phyloP scores from a whole-genome alignment of 2,329 filamentous ascomycete genomes.

The Simplicillium sp. region DNA sequence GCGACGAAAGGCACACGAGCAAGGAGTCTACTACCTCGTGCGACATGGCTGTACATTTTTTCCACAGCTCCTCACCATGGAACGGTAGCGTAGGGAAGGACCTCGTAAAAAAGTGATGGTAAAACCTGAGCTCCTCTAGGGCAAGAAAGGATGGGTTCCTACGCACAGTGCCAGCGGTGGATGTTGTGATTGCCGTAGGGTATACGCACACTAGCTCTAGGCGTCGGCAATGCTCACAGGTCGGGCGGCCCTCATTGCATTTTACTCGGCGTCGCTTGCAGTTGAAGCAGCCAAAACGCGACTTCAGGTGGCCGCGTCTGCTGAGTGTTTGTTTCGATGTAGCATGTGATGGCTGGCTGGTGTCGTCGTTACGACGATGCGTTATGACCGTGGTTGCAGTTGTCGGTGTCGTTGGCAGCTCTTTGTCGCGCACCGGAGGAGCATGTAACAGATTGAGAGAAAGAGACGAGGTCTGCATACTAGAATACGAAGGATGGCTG shows the following conservation, averaged over 20 bases:
- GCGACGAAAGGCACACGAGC: too few relatives aligned
- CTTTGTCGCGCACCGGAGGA: too few relatives aligned
- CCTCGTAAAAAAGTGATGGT: slow-evolving; percentile 37
- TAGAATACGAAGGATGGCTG: too few relatives aligned
- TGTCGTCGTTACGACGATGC: too few relatives aligned
- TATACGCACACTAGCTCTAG: slow-evolving; percentile 24
- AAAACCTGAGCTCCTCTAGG: slow-evolving; percentile 36
- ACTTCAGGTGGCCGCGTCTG: slow-evolving; percentile 16
- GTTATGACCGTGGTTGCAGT: too few relatives aligned
- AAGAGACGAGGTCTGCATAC: too few relatives aligned
- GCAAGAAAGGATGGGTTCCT: slow-evolving; percentile 17
- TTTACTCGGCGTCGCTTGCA: slow-evolving; percentile 21
- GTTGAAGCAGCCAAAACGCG: slow-evolving; percentile 21
- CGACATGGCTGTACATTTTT: slow-evolving; percentile 21
- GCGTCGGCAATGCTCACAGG: slow-evolving; percentile 19
- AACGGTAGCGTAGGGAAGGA: slow-evolving; percentile 28
- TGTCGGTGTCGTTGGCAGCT: too few relatives aligned
- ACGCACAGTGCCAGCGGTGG: slow-evolving; percentile 1
- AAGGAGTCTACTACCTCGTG: slow-evolving; percentile 16
- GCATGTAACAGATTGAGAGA: too few relatives aligned
- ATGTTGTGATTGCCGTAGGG: slow-evolving; percentile 5
- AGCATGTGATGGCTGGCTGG: too few relatives aligned
- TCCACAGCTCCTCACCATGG: slow-evolving; percentile 20
- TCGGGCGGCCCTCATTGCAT: slow-evolving; percentile 20
- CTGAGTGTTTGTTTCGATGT: too few relatives aligned